Evolutionary conservation across 192 early-diverging fungal genomes (phyloP).

Genomic region (Coemansia sp.): DNA sequence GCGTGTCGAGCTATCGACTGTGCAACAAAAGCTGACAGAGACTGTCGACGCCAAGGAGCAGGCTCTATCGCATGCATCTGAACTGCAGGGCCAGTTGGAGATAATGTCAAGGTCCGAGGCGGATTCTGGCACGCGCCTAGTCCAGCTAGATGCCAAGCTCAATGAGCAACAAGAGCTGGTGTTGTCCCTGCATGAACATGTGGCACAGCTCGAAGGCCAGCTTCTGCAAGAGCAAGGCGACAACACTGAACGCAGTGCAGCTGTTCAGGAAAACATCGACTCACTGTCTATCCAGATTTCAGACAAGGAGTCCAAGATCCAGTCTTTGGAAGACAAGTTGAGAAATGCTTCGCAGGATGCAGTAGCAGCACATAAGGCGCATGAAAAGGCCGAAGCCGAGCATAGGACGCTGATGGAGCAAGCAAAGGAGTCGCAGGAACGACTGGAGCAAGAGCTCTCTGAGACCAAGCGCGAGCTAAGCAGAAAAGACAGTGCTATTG

Average conservation of each 20-base stretch:
- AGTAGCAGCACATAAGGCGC: not conserved
- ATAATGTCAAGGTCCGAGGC: not conserved
- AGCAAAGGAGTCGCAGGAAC: constrained; percentile 17
- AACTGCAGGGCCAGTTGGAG: not conserved
- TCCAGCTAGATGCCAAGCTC: constrained; percentile 2
- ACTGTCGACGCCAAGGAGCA: not conserved
- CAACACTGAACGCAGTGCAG: not conserved
- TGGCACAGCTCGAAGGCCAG: not conserved
- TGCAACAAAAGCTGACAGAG: not conserved
- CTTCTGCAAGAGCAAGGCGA: not conserved
- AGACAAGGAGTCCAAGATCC: not conserved
- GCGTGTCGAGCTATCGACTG: not conserved
- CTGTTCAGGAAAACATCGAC: constrained; percentile 1
- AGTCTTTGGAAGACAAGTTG: not conserved
- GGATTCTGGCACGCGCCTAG: constrained; percentile 1
- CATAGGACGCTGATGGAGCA: constrained; percentile 15
- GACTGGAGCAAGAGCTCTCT: constrained; percentile 32
- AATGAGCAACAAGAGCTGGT: not conserved
- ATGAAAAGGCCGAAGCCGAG: not conserved
- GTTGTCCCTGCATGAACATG: not conserved
- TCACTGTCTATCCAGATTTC: not conserved
- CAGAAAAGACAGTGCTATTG: constrained; percentile 26
- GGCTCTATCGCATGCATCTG: not conserved
- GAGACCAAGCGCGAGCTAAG: constrained; percentile 22
- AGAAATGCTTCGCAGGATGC: not conserved